Evolutionary conservation across 805 yeast genomes (phyloP).

Genomic region (Wickerhamomyces rabaulensis): DNA sequence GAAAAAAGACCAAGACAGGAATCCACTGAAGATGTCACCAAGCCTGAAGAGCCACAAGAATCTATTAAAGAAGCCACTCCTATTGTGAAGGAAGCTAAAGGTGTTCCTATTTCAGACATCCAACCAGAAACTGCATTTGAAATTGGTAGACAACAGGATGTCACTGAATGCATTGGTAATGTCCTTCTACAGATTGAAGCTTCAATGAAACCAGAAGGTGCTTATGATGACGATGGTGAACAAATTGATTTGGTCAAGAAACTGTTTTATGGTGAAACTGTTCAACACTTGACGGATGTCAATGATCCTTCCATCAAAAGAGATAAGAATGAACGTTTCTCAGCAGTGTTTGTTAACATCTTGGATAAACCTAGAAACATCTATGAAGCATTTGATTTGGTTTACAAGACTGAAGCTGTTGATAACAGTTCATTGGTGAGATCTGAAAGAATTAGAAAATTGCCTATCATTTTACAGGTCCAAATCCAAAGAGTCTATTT

Average conservation of each 20-base stretch:
- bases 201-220: constrained; percentile 61
- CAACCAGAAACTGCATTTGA: constrained; percentile 73
- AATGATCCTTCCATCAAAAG: constrained; percentile 32
- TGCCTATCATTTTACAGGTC: constrained; percentile 82
- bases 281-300: constrained; percentile 64
- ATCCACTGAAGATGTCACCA: background rate
- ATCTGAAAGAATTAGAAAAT: constrained; percentile 59
- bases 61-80: constrained; percentile 1
- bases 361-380: constrained; percentile 85
- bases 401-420: constrained; percentile 67
- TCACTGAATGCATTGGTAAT: constrained; percentile 94
- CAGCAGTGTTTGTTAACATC: constrained; percentile 77
- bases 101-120: constrained; percentile 39
- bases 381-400: constrained; percentile 85
- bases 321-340: constrained; percentile 65
- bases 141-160: constrained; percentile 93
- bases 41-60: background rate
- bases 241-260: constrained; percentile 77
- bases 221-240: constrained; percentile 68
- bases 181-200: constrained; percentile 89
- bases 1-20: background rate
- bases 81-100: constrained; percentile 11
- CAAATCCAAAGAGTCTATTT: constrained; percentile 94
- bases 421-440: constrained; percentile 70
- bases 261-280: constrained; percentile 80